Percentiles rank a stretch among this genome's conserved stretches.
Conservation (phyloP, 345 rosid genomes). For the Brassica cretica region DNA sequence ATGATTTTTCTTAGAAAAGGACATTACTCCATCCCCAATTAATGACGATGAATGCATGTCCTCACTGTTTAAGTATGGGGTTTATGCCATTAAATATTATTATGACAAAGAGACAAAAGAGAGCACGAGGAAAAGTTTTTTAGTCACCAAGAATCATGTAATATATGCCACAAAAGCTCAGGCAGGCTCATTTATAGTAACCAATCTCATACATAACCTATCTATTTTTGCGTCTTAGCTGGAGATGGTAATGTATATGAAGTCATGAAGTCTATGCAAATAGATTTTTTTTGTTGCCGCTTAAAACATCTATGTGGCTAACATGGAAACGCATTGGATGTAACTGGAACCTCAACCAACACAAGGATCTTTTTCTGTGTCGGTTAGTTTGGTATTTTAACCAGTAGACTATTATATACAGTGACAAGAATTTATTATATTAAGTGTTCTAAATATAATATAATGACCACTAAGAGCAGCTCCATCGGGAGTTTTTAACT, state of each 20-base stretch:
- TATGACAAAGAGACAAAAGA: not conserved
- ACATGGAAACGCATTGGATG: not conserved
- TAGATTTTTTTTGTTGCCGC: not conserved
- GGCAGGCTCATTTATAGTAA: conserved; percentile 11
- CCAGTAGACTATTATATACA: not conserved
- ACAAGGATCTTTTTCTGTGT: not conserved
- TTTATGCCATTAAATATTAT: not conserved
- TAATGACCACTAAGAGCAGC: not conserved
- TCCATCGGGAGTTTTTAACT: no score
- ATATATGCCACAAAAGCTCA: conserved; percentile 9
- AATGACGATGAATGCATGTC: conserved; percentile 14
- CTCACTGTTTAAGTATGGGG: conserved; percentile 26
- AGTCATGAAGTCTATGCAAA: not conserved
- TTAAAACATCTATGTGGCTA: not conserved
- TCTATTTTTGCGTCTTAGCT: conserved; percentile 1
- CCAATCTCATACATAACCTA: not conserved
- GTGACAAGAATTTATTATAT: not conserved
- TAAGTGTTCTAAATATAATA: not conserved
- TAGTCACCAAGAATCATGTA: conserved; percentile 4
- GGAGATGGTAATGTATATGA: not conserved
- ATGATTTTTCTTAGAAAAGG: conserved; percentile 14
- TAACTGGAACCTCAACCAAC: not conserved
- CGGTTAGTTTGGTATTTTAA: conserved; percentile 1
- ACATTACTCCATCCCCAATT: conserved; percentile 21
- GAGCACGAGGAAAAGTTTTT: conserved; percentile 9